A percentile compares a stretch with the other conserved stretches of the same genome.
Conservation (phyloP, 2,329 filamentous ascomycete species). For the Aureobasidium sp. region DNA sequence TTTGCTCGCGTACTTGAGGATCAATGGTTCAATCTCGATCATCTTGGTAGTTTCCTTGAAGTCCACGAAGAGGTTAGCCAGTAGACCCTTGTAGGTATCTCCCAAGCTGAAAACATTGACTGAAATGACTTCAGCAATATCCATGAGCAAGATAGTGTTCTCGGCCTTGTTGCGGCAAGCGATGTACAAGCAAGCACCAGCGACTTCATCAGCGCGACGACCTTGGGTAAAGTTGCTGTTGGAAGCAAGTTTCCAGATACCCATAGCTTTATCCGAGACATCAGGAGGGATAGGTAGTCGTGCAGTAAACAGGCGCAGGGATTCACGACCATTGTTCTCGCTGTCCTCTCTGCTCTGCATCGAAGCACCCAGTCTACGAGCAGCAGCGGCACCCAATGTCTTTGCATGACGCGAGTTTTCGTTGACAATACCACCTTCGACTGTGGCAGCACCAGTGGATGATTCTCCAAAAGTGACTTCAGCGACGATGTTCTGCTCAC, state of each 20-base stretch:
- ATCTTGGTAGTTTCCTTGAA: constrained; percentile 36
- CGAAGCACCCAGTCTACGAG: constrained; percentile 37
- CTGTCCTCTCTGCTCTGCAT: constrained; percentile 51
- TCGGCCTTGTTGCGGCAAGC: constrained; percentile 71
- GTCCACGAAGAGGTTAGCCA: constrained; percentile 58
- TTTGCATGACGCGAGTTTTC: constrained; percentile 77
- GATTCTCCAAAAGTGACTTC: constrained; percentile 90
- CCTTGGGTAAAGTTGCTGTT: constrained; percentile 69
- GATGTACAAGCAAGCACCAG: constrained; percentile 84
- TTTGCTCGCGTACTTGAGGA: constrained; percentile 82
- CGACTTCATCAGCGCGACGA: constrained; percentile 73
- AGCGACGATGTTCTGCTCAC: constrained; percentile 81
- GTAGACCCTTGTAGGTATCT: constrained; percentile 76
- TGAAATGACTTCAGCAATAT: constrained; percentile 76
- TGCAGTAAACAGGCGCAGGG: constrained; percentile 31
- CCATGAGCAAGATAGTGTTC: constrained; percentile 88
- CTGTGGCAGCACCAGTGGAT: constrained; percentile 73
- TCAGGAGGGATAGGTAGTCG: constrained; percentile 30
- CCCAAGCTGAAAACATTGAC: constrained; percentile 92
- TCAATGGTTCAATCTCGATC: constrained; percentile 59
- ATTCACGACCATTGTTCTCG: constrained; percentile 32
- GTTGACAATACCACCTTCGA: constrained; percentile 81
- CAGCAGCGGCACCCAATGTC: constrained; percentile 42
- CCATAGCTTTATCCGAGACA: constrained; percentile 30
- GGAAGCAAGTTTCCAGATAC: constrained; percentile 40